A percentile compares a stretch with the other conserved stretches of the same genome.
phyloP scores from a whole-genome alignment of 345 rosid genomes.

The Citrus reticulata region DNA sequence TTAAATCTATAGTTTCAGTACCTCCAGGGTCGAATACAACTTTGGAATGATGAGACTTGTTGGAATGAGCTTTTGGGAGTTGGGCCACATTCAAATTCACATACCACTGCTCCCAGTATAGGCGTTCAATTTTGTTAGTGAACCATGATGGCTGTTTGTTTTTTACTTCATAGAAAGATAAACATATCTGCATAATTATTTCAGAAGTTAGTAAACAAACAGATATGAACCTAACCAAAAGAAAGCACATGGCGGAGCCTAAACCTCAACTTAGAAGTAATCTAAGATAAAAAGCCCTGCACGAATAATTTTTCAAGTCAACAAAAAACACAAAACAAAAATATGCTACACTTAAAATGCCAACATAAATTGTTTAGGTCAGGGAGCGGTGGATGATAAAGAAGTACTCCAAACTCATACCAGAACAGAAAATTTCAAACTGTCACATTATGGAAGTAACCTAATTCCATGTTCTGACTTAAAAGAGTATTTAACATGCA shows the following conservation, averaged over 20 bases:
- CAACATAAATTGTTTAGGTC: background rate
- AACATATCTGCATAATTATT: constrained; percentile 57
- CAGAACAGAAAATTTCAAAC: background rate
- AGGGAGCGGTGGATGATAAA: background rate
- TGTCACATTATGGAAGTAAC: background rate
- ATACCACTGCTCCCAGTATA: constrained; percentile 90
- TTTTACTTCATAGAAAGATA: constrained; percentile 90
- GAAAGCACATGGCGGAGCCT: background rate
- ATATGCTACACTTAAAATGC: background rate
- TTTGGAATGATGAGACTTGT: constrained; percentile 67
- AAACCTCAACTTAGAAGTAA: background rate
- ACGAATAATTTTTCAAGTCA: background rate
- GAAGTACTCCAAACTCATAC: background rate
- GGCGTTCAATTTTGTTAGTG: constrained; percentile 61
- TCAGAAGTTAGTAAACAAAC: constrained; percentile 3
- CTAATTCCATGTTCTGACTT: background rate
- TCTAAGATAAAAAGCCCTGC: background rate
- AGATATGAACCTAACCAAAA: background rate
- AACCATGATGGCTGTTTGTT: constrained; percentile 90
- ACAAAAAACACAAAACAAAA: background rate
- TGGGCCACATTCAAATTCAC: constrained; percentile 80
- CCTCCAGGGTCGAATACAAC: constrained; percentile 67
- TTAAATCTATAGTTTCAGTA: constrained; percentile 12
- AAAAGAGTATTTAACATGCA: background rate
- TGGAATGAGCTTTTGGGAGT: constrained; percentile 45